Evolutionary conservation across 83 land plant genomes (phyloP), one percentile per base, ranked within the genome.

Genomic region (Picea abies): DNA sequence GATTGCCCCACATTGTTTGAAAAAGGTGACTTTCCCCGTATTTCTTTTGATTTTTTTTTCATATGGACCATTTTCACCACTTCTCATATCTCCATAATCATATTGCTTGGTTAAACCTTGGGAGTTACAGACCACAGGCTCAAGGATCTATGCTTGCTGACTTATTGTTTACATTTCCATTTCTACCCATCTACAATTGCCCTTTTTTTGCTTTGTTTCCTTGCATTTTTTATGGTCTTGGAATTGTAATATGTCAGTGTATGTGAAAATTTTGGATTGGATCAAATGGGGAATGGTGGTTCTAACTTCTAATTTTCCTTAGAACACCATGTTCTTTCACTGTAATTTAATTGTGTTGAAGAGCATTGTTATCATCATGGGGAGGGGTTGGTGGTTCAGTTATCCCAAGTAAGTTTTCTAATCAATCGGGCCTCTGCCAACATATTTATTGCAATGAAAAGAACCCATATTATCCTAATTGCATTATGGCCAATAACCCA

Each of bases 361-460:
- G 22, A 4, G 56, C 15, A 72, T 44, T 72, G 56, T 16, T 8
- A 39, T 72, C 52, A 41, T 72, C 76, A 72, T 72, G 56, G 76
- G 52, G 56, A 41, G 56, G 52, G 52, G 52, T 39, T 49, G 76
- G 76, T 72, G 76, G 76, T 44, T 72, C 76, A 19, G 52, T 41
- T 72, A 72, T 72, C 52, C 76, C 20, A 72, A 72, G 76, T 72
- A n/a, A 72, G 76, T 72, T 41, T 41, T 72, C 52, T 72, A 12
- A 41, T 22, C 44, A 20, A 20, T 39, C 35, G 56, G 76, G 3
- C 17, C 19, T 72, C 14, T 41, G 19, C 25, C n/a, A 49, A 0
- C 10, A 41, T 72, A 72, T 72, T 72, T 72, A 44, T 41, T 41
- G 76, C 52, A 41, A 41, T 72, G 39, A 37, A 37, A 37, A 37